Evolutionary conservation across 169 alveolate species (phyloP).

Genomic region (Fabrea salina): DNA sequence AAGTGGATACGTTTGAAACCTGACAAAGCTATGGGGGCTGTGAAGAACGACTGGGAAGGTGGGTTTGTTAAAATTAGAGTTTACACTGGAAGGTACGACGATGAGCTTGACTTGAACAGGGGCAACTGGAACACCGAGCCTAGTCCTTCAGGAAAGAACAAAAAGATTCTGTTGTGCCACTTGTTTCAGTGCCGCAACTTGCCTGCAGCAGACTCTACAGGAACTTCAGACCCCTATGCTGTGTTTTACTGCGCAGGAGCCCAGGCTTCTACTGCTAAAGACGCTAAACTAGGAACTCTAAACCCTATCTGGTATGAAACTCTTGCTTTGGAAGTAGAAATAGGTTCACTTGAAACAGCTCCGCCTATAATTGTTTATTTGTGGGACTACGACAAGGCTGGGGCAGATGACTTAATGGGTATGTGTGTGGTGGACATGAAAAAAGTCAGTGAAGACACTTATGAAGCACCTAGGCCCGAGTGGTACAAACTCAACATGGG

Average conservation of each 20-base stretch:
- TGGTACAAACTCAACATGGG: conserved; percentile 61
- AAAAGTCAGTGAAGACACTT: conserved; percentile 32
- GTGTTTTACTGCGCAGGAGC: conserved; percentile 34
- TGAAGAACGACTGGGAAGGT: conserved; percentile 48
- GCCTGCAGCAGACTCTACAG: conserved; percentile 65
- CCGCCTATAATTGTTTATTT: conserved; percentile 26
- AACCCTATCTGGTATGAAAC: conserved; percentile 47
- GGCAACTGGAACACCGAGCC: background rate
- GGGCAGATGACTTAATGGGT: conserved; percentile 54
- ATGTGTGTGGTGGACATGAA: conserved; percentile 41
- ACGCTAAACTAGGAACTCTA: conserved; percentile 20
- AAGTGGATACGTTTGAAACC: conserved; percentile 41
- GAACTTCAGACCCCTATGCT: conserved; percentile 59
- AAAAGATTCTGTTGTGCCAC: conserved; percentile 27
- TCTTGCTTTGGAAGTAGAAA: background rate
- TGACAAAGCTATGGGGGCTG: conserved; percentile 53
- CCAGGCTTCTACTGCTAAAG: conserved; percentile 4
- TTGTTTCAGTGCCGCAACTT: conserved; percentile 53
- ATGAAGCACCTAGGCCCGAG: conserved; percentile 47
- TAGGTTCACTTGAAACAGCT: conserved; percentile 8
- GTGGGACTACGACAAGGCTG: conserved; percentile 2
- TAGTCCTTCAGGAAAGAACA: conserved; percentile 24
- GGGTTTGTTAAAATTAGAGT: conserved; percentile 32
- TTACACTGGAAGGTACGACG: background rate
- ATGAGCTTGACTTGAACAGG: background rate